phyloP scores from a whole-genome alignment of 768 basidiomycete species.

The Auricularia cornea region DNA sequence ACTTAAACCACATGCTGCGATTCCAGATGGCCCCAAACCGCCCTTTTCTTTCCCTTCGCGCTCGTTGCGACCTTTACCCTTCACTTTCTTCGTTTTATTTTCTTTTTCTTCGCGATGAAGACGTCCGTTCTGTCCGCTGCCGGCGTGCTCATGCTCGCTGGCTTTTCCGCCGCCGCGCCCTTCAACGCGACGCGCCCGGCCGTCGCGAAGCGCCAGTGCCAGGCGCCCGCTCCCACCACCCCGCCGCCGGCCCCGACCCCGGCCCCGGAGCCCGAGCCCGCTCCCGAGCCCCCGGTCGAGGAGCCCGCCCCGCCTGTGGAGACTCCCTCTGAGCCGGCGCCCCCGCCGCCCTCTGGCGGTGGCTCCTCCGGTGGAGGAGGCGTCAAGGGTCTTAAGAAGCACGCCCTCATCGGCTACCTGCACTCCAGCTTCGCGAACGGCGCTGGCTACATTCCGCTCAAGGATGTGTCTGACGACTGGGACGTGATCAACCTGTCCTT shows the following conservation, averaged over 20 bases:
- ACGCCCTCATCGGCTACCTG: background rate
- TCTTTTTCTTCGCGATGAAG: background rate
- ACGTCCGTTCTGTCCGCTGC: background rate
- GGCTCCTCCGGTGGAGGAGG: background rate
- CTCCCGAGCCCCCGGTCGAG: background rate
- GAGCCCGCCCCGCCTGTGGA: background rate
- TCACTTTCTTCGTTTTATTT: background rate
- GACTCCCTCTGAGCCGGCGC: background rate
- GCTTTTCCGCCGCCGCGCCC: background rate
- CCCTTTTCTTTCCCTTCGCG: background rate
- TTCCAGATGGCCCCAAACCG: background rate
- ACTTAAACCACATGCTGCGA: background rate
- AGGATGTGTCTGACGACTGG: slow-evolving; percentile 1
- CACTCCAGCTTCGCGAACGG: background rate
- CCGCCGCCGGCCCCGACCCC: background rate
- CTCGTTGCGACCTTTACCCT: background rate
- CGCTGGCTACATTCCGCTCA: background rate
- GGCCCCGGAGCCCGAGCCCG: background rate
- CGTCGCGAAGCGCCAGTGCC: background rate
- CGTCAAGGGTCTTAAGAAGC: background rate
- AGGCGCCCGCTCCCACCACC: background rate
- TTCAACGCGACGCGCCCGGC: background rate
- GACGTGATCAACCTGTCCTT: slow-evolving; percentile 1
- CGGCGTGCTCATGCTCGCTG: background rate
- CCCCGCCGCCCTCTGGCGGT: background rate